Evolutionary conservation across 169 alveolate genomes (phyloP), one percentile per base, ranked within the genome.

Genomic region (Cystoisospora suis): DNA sequence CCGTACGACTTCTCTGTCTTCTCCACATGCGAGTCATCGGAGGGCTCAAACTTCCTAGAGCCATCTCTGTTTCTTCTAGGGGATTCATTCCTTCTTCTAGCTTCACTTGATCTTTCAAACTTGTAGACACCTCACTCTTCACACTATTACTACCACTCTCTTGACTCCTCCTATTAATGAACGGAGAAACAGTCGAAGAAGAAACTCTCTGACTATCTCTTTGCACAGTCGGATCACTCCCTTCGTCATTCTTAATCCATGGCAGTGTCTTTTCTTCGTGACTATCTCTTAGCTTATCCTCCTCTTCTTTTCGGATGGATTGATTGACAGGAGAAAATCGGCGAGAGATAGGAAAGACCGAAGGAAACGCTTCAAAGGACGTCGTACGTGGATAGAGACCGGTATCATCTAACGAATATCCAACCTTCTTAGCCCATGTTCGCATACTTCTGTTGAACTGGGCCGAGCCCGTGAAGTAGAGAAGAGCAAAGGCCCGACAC

Each of bases 391-490:
- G 95, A 61, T 92, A 90, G 46, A 94, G 85, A 83, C 97, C 98
- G 58, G 94, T 94, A 86, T 96, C 98, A 91, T 96, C 94, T 59
- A 96, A 91, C 79, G 93, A 90, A 58, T 89, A 94, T 27, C 97
- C 97, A 42, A 86, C 87, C 86, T 93, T 88, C 88, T 94, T 92
- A 12, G 97, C 97, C 92, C 91, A 96, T 42, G 93, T 81, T 81
- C 97, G 95, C 94, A 95, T 91, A 58, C 96, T 91, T 88, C 97
- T 94, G 88, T 96, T 96, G 93, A 95, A 97, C 88, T 91, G 90
- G 32, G 96, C 97, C 79, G 96, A 92, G 44, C 98, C 98, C 36
- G 98, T 97, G 90, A 97, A 97, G 90, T 96, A 96, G 88, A 97
- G 90, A 27, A 95, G 81, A 6, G 98, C 98, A 93, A 91, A 95